Percentiles rank a stretch among this genome's conserved stretches.
These are phyloP conservation scores for Sporothrix globosa DNA, from an alignment of 2,329 filamentous ascomycete genomes.

Conservation along the genomic window DNA sequence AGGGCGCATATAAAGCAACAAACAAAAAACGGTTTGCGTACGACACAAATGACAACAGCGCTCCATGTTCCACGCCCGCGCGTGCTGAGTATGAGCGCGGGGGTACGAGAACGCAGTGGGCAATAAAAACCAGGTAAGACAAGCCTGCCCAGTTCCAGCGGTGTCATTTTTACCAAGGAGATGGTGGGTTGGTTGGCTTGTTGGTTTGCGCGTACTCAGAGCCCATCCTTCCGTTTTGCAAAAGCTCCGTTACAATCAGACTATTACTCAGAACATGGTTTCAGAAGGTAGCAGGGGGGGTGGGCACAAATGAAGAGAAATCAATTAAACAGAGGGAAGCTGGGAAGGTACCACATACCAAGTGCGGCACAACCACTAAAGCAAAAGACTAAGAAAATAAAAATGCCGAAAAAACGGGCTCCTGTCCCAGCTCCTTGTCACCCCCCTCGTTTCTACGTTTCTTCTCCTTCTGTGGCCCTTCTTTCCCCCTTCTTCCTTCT, in stretches of 20 bases:
- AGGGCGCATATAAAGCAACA: neutral
- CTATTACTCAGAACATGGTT: constrained; percentile 24
- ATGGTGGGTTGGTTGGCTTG: neutral
- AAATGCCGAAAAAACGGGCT: constrained; percentile 19
- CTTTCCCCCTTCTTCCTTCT: constrained; percentile 1
- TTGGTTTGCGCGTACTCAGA: constrained; percentile 19
- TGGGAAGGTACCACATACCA: neutral
- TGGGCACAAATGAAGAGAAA: neutral
- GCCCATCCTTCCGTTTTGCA: constrained; percentile 16
- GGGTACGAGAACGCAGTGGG: neutral
- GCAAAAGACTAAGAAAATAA: neutral
- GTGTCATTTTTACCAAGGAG: neutral
- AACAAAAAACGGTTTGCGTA: constrained; percentile 11
- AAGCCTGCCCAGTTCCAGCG: neutral
- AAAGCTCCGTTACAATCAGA: neutral
- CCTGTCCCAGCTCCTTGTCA: constrained; percentile 35
- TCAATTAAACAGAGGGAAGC: neutral
- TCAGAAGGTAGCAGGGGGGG: neutral
- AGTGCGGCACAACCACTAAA: neutral
- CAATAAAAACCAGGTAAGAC: constrained; percentile 22
- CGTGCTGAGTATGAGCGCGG: neutral
- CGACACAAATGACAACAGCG: neutral
- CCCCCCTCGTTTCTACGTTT: constrained; percentile 29
- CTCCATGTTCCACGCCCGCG: constrained; percentile 3
- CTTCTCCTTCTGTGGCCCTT: constrained; percentile 18